Percentiles rank a stretch among this genome's conserved stretches.
These are phyloP conservation scores for Boletus patriciae DNA, from an alignment of 768 basidiomycete species.

Conservation along the genomic window DNA sequence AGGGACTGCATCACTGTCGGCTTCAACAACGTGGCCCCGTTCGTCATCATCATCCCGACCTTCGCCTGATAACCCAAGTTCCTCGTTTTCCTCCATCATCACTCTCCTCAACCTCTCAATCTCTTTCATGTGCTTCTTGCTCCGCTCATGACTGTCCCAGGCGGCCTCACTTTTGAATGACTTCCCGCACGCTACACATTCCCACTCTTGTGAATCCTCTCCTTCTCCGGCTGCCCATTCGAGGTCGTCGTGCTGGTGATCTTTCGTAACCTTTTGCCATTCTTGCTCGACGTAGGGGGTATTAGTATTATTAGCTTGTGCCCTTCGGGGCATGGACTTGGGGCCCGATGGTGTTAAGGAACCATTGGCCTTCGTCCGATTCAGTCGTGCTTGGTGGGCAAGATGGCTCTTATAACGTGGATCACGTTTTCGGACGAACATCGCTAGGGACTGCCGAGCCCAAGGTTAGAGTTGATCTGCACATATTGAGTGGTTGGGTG, in stretches of 20 bases:
- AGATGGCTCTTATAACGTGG: conserved; percentile 77
- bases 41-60: conserved; percentile 28
- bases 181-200: conserved; percentile 94
- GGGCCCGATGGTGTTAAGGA: conserved; percentile 32
- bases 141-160: conserved; percentile 95
- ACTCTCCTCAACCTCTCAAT: conserved; percentile 73
- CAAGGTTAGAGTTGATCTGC: not conserved
- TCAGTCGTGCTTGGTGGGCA: conserved; percentile 44
- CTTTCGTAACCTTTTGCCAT: conserved; percentile 72
- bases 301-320: conserved; percentile 29
- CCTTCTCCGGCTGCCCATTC: conserved; percentile 77
- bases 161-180: conserved; percentile 88
- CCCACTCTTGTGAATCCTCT: conserved; percentile 78
- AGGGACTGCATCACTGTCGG: conserved; percentile 3
- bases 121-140: conserved; percentile 90
- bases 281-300: conserved; percentile 76
- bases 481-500: not conserved
- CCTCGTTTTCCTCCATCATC: conserved; percentile 75
- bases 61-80: conserved; percentile 51
- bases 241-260: conserved; percentile 46
- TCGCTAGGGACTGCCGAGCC: conserved; percentile 58
- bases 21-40: conserved; percentile 13
- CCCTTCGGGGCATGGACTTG: conserved; percentile 30
- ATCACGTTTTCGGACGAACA: conserved; percentile 83
- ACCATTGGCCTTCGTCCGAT: conserved; percentile 28